phyloP scores from a whole-genome alignment of 352 stramenopile genomes.

The Pythium chondricola region DNA sequence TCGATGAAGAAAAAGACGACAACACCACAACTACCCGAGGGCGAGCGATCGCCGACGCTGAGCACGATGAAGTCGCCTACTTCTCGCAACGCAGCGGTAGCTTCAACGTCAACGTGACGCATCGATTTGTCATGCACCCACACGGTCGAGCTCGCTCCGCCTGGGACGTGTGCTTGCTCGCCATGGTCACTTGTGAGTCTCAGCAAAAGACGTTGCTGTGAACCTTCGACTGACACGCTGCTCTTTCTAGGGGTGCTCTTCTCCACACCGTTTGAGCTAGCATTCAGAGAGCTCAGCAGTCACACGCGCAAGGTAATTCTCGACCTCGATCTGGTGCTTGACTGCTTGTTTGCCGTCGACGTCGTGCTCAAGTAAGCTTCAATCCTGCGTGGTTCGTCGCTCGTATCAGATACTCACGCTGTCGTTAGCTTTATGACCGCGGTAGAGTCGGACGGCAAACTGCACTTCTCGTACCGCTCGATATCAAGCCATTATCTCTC shows the following conservation, averaged over 20 bases:
- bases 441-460: constrained; percentile 61
- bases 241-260: constrained; percentile 43
- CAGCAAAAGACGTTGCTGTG: neutral
- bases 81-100: constrained; percentile 43
- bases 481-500: constrained; percentile 48
- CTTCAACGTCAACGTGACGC: constrained; percentile 42
- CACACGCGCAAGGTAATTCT: constrained; percentile 31
- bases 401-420: neutral
- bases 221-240: neutral
- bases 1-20: constrained; percentile 5
- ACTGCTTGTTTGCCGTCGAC: constrained; percentile 56
- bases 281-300: constrained; percentile 37
- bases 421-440: constrained; percentile 59
- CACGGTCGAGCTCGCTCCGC: constrained; percentile 45
- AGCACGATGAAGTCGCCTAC: constrained; percentile 63
- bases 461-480: constrained; percentile 53
- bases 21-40: neutral
- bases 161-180: constrained; percentile 52
- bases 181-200: constrained; percentile 56
- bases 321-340: constrained; percentile 53
- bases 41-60: constrained; percentile 17
- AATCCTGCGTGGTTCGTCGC: neutral
- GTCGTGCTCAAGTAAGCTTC: constrained; percentile 64
- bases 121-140: constrained; percentile 50
- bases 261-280: constrained; percentile 64